Base-by-base conservation (phyloP, 768 basidiomycete species). In the Tylopilus sp. region DNA sequence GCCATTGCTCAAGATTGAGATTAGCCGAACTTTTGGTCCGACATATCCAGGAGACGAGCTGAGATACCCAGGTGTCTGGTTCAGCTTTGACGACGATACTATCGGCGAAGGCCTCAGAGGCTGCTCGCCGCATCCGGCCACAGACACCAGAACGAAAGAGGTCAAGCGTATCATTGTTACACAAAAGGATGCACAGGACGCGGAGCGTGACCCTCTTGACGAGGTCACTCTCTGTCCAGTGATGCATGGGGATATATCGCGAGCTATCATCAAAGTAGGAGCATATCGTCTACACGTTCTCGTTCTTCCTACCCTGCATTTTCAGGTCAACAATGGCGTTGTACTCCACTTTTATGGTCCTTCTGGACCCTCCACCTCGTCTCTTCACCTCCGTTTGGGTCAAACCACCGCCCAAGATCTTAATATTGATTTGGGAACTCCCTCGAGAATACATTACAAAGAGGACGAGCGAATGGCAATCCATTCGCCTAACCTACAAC, bases 391-490 rank as follows among this genome's bases (percentile, higher is more conserved):
- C 44, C 74, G 76, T 20, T 64, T 97, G 17, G 84, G 88, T 21
- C 73, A 81, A 58, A 94, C 90, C 6, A 91, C 85, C 8, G 84
- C 86, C 3, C 90, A 95, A 65, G 92, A 94, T 65, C 69, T 95
- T 40, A 79, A 75, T 2, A 72, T 87, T 22, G 90, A 91, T 55
- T 73, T 95, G 18, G 93, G 93, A 6, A 77, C 88, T 13, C 91
- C 93, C 5, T 71, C 83, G 15, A 77, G 85, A 26, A 74, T 84
- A 44, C 86, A 88, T 67, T 89, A 91, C 72, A 93, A 94, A 65
- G 91, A 94, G 49, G 93, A 95, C 60, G 85, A 89, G 55, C 74
- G 90, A 45, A 91, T 93, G 88, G 80, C 80, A 25, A 93, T 93
- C 31, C 91, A 93, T 58, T 78, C 83, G 6, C 79, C 77, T 4